Evolutionary conservation across 2,329 filamentous ascomycete genomes (phyloP), one percentile per base, ranked within the genome.

Genomic region (Cladosporium sp.): DNA sequence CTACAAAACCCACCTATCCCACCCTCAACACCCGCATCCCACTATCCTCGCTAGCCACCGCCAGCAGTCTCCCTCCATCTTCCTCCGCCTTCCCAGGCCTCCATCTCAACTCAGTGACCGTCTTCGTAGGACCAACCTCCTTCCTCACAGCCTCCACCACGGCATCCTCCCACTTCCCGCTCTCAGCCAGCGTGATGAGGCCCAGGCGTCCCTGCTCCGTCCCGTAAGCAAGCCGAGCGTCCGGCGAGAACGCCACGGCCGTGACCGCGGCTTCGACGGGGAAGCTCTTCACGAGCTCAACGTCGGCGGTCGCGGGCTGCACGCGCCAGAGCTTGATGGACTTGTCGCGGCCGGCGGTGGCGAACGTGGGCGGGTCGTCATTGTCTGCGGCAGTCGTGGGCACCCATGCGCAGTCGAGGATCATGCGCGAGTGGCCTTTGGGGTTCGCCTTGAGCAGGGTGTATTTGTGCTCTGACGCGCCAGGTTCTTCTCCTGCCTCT

Each of bases 351-450:
- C 93, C 92, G 1, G 93, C 94, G 0, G 95, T 99, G 14, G 91
- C 90, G 78, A 99, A 99, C 31, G 84, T 77, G 5, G 78, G 71
- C 74, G 46, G 11, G 10, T 21, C 14, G 29, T 35, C 33, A 14
- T n/a, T n/a, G n/a, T 3, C 31, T 2, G 40, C 8, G n/a, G 29
- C 73, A 1, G 74, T 66, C 0, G 70, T 49, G 1, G 90, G 89
- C 1, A 90, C 89, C 94, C 95, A 99, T 2, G 91, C 87, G 1
- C 88, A 91, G 74, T 93, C 92, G 16, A 98, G 83, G 55, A 99
- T 93, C 93, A 99, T 98, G 66, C 95, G 84, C 4, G 90, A 85
- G 77, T 99, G 95, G 0, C 91, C 94, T 78, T 96, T 97, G 1
- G 88, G 86, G 72, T 96, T 92, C 2, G 85, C 82, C 67, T 88